Evolutionary conservation across 192 early-diverging fungal genomes (phyloP).

Genomic region (Paraglomus occultum): DNA sequence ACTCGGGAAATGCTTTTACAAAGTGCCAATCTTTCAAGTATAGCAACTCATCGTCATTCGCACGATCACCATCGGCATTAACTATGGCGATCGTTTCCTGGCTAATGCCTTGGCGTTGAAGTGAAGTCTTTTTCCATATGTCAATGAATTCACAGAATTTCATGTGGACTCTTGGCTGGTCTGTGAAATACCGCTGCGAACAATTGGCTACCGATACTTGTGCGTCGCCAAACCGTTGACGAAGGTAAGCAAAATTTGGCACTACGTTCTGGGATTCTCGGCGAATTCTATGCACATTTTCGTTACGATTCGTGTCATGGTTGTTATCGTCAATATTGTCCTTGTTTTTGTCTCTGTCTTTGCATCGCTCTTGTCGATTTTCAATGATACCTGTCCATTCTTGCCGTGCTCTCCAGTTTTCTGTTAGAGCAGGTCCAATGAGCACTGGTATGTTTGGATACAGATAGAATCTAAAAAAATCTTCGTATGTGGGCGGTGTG

Average conservation of each 20-base stretch:
- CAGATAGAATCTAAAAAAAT: slow-evolving; percentile 43
- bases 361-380: slow-evolving; percentile 14
- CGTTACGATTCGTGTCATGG: no score
- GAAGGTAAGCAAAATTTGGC: slow-evolving; percentile 46
- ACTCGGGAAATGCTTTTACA: slow-evolving; percentile 41
- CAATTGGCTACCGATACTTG: slow-evolving; percentile 64
- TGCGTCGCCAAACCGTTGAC: slow-evolving; percentile 37
- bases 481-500: slow-evolving; percentile 38
- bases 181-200: slow-evolving; percentile 54
- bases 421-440: slow-evolving; percentile 47
- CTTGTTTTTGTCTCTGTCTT: background rate
- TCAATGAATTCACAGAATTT: slow-evolving; percentile 52
- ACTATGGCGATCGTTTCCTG: background rate
- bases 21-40: slow-evolving; percentile 80
- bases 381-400: slow-evolving; percentile 48
- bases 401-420: slow-evolving; percentile 52
- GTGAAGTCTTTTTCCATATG: slow-evolving; percentile 38
- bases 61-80: background rate
- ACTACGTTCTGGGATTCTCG: background rate
- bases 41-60: slow-evolving; percentile 3
- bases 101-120: slow-evolving; percentile 22
- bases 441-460: slow-evolving; percentile 51
- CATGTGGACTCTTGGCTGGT: slow-evolving; percentile 61
- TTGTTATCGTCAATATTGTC: background rate
- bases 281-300: no score